Evolutionary conservation across 202 grass and related monocot genomes (phyloP).

Genomic region (Dendrocalamus latiflorus): DNA sequence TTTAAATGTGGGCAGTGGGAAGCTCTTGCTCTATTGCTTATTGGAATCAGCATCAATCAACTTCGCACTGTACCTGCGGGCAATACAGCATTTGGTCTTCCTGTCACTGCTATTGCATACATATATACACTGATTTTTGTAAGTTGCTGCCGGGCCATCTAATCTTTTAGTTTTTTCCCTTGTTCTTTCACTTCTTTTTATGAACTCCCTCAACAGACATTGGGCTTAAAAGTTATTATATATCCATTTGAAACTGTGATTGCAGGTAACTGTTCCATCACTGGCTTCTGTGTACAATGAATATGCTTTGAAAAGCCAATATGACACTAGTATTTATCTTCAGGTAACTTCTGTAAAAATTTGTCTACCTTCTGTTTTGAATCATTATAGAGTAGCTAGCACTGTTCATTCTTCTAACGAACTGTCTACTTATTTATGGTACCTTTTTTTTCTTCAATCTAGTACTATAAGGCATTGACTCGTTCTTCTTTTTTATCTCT

Average conservation of each 20-base stretch:
- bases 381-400: neutral
- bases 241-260: slow-evolving; percentile 21
- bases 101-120: slow-evolving; percentile 75
- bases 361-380: neutral
- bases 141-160: slow-evolving; percentile 35
- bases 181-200: neutral
- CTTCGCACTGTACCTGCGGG: slow-evolving; percentile 64
- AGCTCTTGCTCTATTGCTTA: slow-evolving; percentile 94
- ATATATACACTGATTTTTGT: slow-evolving; percentile 96
- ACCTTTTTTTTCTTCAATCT: neutral
- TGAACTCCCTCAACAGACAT: neutral
- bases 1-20: slow-evolving; percentile 75
- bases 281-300: slow-evolving; percentile 97
- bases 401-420: slow-evolving; percentile 5
- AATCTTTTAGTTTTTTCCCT: neutral
- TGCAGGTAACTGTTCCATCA: slow-evolving; percentile 95
- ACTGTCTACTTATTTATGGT: neutral
- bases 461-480: neutral
- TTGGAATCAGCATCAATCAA: slow-evolving; percentile 97
- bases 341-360: slow-evolving; percentile 47
- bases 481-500: neutral
- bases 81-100: slow-evolving; percentile 43
- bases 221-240: neutral
- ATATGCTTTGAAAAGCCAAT: slow-evolving; percentile 98
- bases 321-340: slow-evolving; percentile 97